phyloP scores from a whole-genome alignment of 2,329 filamentous ascomycete genomes.

The Exophiala sp. region DNA sequence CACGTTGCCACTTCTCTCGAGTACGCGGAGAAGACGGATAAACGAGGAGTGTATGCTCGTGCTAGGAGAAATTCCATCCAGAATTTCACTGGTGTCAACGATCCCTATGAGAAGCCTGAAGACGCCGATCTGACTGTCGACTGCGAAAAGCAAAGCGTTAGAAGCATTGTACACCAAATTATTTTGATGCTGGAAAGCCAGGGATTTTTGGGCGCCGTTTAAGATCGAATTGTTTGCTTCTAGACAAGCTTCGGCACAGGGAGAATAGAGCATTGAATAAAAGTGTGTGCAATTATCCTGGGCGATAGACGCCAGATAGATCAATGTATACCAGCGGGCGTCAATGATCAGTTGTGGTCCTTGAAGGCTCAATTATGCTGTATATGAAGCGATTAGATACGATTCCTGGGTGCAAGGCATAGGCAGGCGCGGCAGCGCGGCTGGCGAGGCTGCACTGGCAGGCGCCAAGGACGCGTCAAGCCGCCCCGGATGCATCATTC shows the following conservation, averaged over 20 bases:
- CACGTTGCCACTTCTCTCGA: slow-evolving; percentile 93
- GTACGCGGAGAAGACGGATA: slow-evolving; percentile 92
- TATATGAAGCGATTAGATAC: too few relatives aligned
- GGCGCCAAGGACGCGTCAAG: slow-evolving; percentile 24
- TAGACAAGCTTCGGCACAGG: not conserved
- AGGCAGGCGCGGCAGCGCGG: not conserved
- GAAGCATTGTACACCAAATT: slow-evolving; percentile 95
- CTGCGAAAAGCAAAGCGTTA: slow-evolving; percentile 77
- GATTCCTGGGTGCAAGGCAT: too few relatives aligned
- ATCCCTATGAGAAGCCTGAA: slow-evolving; percentile 83
- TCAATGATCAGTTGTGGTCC: too few relatives aligned
- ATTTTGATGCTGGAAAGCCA: slow-evolving; percentile 85
- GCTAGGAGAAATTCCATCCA: slow-evolving; percentile 88
- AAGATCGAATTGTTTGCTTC: not conserved
- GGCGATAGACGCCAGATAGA: too few relatives aligned
- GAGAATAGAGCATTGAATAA: too few relatives aligned
- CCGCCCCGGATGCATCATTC: slow-evolving; percentile 3
- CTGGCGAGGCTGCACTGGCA: not conserved
- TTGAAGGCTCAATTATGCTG: too few relatives aligned
- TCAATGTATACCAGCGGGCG: too few relatives aligned
- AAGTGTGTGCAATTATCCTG: too few relatives aligned
- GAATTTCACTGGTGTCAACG: slow-evolving; percentile 97
- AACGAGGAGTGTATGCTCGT: slow-evolving; percentile 79
- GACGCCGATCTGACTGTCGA: slow-evolving; percentile 85
- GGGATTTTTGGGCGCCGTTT: slow-evolving; percentile 68